phyloP scores from a whole-genome alignment of 805 yeast genomes.

The Wickerhamomyces mucosus region DNA sequence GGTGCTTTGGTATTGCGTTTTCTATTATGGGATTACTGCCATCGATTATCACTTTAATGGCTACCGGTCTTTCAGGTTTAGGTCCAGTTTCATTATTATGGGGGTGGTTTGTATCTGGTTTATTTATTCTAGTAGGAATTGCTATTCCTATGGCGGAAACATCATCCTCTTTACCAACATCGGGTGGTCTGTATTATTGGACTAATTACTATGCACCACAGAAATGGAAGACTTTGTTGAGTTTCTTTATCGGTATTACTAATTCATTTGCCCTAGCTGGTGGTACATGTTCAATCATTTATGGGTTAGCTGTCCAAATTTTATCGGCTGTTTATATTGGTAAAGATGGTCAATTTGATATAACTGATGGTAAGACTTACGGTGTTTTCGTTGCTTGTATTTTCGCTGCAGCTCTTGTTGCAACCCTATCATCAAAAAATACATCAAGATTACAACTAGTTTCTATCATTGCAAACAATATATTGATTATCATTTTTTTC shows the following conservation, averaged over 20 bases:
- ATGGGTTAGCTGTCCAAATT: conserved; percentile 50
- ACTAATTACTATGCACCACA: conserved; percentile 53
- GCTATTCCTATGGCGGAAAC: conserved; percentile 53
- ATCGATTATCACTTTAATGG: conserved; percentile 42
- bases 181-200: conserved; percentile 63
- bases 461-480: conserved; percentile 42
- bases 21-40: conserved; percentile 60
- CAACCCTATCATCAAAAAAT: conserved; percentile 42
- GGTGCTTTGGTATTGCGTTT: conserved; percentile 59
- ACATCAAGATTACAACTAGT: conserved; percentile 47
- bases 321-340: conserved; percentile 38
- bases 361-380: conserved; percentile 41
- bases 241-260: conserved; percentile 55
- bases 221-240: conserved; percentile 34
- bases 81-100: conserved; percentile 54
- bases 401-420: conserved; percentile 35
- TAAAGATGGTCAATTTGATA: conserved; percentile 34
- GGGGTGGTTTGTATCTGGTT: conserved; percentile 58
- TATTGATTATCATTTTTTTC: conserved; percentile 38
- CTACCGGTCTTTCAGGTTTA: conserved; percentile 35
- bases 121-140: conserved; percentile 37
- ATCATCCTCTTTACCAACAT: conserved; percentile 57
- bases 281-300: conserved; percentile 55
- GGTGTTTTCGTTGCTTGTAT: conserved; percentile 53
- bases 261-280: conserved; percentile 55